Evolutionary conservation across 2,329 filamentous ascomycete genomes (phyloP).

Genomic region (Didymellaceae sp.): DNA sequence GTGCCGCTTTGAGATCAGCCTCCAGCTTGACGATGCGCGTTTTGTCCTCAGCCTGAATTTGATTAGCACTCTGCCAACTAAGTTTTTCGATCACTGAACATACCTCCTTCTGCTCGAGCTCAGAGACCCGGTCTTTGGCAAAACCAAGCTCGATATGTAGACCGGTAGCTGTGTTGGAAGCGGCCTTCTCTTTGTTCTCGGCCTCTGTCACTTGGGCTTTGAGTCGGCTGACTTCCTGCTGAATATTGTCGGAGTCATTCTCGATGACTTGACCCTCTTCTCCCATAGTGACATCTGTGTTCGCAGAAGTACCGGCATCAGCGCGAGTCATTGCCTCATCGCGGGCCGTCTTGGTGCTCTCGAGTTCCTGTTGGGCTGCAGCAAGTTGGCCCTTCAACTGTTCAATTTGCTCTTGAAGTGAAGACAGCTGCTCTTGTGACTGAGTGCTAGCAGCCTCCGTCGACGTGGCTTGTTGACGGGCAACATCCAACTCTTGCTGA

Average conservation of each 20-base stretch:
- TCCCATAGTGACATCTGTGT: slow-evolving; percentile 35
- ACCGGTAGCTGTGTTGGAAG: slow-evolving; percentile 45
- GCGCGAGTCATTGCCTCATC: slow-evolving; percentile 64
- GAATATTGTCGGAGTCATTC: slow-evolving; percentile 25
- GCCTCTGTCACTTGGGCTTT: slow-evolving; percentile 36
- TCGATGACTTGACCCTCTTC: slow-evolving; percentile 59
- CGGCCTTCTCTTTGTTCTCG: slow-evolving; percentile 49
- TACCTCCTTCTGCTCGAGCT: slow-evolving; percentile 67
- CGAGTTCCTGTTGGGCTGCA: slow-evolving; percentile 55
- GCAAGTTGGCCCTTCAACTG: slow-evolving; percentile 29
- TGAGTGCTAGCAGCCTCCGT: slow-evolving; percentile 25
- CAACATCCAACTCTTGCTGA: slow-evolving; percentile 66
- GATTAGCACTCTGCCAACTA: slow-evolving; percentile 21
- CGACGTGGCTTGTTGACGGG: slow-evolving; percentile 46
- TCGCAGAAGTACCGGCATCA: slow-evolving; percentile 51
- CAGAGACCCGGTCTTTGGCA: slow-evolving; percentile 67
- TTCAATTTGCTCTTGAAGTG: slow-evolving; percentile 51
- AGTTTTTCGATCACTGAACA: slow-evolving; percentile 11
- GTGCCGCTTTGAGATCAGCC: slow-evolving; percentile 40
- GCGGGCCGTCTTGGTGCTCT: slow-evolving; percentile 66
- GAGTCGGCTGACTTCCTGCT: slow-evolving; percentile 44
- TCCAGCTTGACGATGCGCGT: slow-evolving; percentile 46
- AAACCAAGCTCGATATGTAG: slow-evolving; percentile 52
- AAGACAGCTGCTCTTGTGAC: slow-evolving; percentile 65
- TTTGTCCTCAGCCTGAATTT: slow-evolving; percentile 48